A percentile compares a stretch with the other conserved stretches of the same genome.
phyloP scores from a whole-genome alignment of 2,329 filamentous ascomycete species.

The Cordyceps sp. region DNA sequence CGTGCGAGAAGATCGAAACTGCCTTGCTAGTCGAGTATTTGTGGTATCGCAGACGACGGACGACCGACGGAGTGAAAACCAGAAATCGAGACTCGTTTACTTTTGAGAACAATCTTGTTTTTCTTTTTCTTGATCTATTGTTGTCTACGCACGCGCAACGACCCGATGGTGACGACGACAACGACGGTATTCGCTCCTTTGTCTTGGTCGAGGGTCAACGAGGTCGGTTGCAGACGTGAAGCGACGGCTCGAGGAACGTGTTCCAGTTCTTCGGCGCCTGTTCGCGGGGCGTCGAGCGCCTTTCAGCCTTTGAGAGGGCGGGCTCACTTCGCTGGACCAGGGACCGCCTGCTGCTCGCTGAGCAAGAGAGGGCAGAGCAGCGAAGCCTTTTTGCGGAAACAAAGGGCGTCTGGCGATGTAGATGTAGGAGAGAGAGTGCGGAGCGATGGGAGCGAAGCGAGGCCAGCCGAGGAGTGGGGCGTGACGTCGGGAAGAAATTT shows the following conservation, averaged over 20 bases:
- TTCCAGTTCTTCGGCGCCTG: slow-evolving; percentile 20
- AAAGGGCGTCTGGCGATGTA: not conserved
- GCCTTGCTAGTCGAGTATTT: not conserved
- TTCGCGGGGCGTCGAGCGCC: slow-evolving; percentile 6
- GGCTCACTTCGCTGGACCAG: slow-evolving; percentile 4
- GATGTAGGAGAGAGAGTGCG: slow-evolving; percentile 7
- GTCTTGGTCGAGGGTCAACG: slow-evolving; percentile 17
- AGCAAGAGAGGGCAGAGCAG: slow-evolving; percentile 1
- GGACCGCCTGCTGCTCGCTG: slow-evolving; percentile 2
- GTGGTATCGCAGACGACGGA: slow-evolving; percentile 1
- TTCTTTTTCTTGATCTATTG: slow-evolving; percentile 13
- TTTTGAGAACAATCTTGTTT: slow-evolving; percentile 7
- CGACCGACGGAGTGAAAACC: no score
- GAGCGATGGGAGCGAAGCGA: slow-evolving; percentile 6
- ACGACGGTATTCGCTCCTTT: slow-evolving; percentile 13
- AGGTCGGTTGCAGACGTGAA: slow-evolving; percentile 15
- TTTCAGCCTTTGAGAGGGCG: slow-evolving; percentile 3
- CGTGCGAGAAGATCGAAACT: no score
- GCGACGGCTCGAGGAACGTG: slow-evolving; percentile 21
- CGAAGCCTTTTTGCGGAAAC: slow-evolving; percentile 3
- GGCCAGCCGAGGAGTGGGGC: slow-evolving; percentile 12
- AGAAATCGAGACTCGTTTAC: slow-evolving; percentile 13
- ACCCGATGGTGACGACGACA: slow-evolving; percentile 16
- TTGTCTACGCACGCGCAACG: slow-evolving; percentile 21
- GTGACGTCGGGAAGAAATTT: slow-evolving; percentile 12